phyloP scores from a whole-genome alignment of 2,329 filamentous ascomycete species.

The Ilyonectria mors-panacis region DNA sequence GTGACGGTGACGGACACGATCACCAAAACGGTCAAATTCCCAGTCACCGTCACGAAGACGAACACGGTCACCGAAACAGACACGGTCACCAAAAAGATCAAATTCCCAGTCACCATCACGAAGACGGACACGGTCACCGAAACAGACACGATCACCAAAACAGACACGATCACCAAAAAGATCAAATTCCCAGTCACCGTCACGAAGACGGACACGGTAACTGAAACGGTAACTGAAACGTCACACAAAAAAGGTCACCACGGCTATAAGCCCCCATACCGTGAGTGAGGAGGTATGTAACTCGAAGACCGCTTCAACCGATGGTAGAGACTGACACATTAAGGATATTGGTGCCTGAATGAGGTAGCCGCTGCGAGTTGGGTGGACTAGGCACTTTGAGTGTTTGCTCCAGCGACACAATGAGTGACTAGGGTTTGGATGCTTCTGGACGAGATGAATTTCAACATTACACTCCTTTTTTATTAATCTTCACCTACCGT shows the following conservation, averaged over 20 bases:
- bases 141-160: not conserved
- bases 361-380: constrained; percentile 1
- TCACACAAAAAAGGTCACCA: not conserved
- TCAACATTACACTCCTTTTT: not conserved
- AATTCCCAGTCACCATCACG: not conserved
- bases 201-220: not conserved
- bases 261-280: not conserved
- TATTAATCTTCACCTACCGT: not conserved
- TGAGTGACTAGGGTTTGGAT: not conserved
- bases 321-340: not conserved
- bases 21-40: not conserved
- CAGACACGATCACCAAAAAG: not conserved
- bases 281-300: constrained; percentile 5
- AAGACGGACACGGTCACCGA: not conserved
- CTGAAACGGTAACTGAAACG: not conserved
- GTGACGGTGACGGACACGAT: not conserved
- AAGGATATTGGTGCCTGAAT: not conserved
- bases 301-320: not conserved
- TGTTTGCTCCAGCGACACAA: not conserved
- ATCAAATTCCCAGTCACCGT: not conserved
- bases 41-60: not conserved
- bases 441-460: not conserved
- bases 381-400: not conserved
- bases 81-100: not conserved
- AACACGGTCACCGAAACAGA: not conserved